These are phyloP conservation scores for Cryptococcus amylolentus DNA, from an alignment of 1,284 basidiomycete genomes.

Conservation along the genomic window DNA sequence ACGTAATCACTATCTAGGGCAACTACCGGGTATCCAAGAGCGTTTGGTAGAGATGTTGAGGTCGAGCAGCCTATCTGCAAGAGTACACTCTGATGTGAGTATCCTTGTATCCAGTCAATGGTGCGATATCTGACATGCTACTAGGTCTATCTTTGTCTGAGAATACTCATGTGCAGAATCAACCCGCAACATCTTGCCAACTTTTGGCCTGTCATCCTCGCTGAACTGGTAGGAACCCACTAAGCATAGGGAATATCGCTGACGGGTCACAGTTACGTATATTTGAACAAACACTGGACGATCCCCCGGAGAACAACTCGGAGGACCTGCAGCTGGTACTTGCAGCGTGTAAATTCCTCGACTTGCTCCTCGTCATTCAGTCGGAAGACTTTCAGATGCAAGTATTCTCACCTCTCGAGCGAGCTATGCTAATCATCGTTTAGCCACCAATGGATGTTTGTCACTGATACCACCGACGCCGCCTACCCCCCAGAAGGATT, in stretches of 20 bases:
- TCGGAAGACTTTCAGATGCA: slow-evolving; percentile 98
- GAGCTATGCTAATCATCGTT: neutral
- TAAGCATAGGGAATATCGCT: neutral
- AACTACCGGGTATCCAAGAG: slow-evolving; percentile 90
- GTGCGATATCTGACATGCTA: neutral
- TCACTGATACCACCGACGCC: slow-evolving; percentile 95
- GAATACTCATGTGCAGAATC: slow-evolving; percentile 87
- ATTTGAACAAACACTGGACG: slow-evolving; percentile 54
- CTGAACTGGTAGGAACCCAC: slow-evolving; percentile 60
- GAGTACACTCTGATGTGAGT: slow-evolving; percentile 82
- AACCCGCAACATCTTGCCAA: slow-evolving; percentile 86
- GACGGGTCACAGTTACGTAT: slow-evolving; percentile 53
- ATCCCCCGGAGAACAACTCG: slow-evolving; percentile 61
- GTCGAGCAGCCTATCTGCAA: slow-evolving; percentile 67
- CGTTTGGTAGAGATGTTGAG: slow-evolving; percentile 91
- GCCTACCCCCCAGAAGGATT: slow-evolving; percentile 81
- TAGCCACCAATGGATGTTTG: slow-evolving; percentile 98
- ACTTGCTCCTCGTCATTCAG: slow-evolving; percentile 84
- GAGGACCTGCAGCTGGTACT: slow-evolving; percentile 79
- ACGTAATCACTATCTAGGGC: slow-evolving; percentile 82
- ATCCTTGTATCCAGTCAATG: neutral
- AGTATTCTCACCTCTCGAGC: slow-evolving; percentile 28
- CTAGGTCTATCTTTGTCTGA: slow-evolving; percentile 77
- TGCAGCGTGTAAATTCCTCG: slow-evolving; percentile 88
- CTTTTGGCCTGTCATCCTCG: slow-evolving; percentile 94